Evolutionary conservation across 2,329 filamentous ascomycete genomes (phyloP).

Genomic region (Allantophomopsis cytisporea): DNA sequence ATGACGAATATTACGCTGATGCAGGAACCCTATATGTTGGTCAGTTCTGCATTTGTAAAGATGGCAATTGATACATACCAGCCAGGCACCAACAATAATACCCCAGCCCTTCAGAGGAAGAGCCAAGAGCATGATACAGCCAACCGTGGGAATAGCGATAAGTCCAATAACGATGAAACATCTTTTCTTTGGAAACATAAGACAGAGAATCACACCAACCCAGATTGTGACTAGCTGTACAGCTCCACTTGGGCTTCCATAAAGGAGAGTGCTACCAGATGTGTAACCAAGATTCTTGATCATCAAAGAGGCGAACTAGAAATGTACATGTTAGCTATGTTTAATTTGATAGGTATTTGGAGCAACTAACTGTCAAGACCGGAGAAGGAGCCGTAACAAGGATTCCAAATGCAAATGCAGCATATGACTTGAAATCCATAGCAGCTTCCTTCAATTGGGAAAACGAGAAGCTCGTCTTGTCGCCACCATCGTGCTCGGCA

Average conservation of each 20-base stretch:
- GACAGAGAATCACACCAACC: conserved; percentile 38
- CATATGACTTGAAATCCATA: conserved; percentile 21
- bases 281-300: conserved; percentile 25
- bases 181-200: conserved; percentile 38
- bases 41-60: conserved; percentile 16
- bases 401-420: conserved; percentile 15
- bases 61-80: conserved; percentile 43
- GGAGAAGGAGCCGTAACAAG: neutral
- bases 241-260: conserved; percentile 27
- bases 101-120: conserved; percentile 30
- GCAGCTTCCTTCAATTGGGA: conserved; percentile 26
- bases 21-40: conserved; percentile 35
- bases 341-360: too few species aligned
- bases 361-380: too few species aligned
- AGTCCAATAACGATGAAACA: too few species aligned
- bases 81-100: conserved; percentile 32
- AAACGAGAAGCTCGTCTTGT: conserved; percentile 35
- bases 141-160: conserved; percentile 29
- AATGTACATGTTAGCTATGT: too few species aligned
- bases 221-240: conserved; percentile 47
- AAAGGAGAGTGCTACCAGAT: conserved; percentile 24
- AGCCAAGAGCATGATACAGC: conserved; percentile 37
- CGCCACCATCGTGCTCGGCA: conserved; percentile 39
- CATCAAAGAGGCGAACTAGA: conserved; percentile 23
- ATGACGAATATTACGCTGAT: conserved; percentile 38